These are phyloP conservation scores for Penicillium turbatum DNA, from an alignment of 495 filamentous ascomycete species.

Conservation along the genomic window DNA sequence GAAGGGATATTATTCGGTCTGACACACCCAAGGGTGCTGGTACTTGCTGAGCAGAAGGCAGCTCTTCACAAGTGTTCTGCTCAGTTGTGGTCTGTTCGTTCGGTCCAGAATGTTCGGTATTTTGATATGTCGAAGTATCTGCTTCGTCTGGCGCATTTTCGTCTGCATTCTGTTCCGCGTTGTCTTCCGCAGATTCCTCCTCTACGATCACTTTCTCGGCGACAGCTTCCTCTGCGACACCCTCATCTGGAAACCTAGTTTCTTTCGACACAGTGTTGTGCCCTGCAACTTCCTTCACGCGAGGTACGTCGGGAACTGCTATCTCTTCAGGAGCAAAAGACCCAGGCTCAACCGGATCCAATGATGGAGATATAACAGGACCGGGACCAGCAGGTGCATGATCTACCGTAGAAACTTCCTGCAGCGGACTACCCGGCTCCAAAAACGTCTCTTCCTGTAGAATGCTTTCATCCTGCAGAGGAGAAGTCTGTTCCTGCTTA, in stretches of 20 bases:
- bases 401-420: not conserved
- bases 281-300: not conserved
- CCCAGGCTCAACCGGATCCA: not conserved
- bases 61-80: slow-evolving; percentile 28
- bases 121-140: not conserved
- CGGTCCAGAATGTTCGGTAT: not conserved
- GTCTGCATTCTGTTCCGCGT: not conserved
- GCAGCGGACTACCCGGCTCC: not conserved
- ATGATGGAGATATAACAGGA: not conserved
- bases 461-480: slow-evolving; percentile 2
- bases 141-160: not conserved
- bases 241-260: slow-evolving; percentile 18
- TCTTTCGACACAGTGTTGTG: slow-evolving; percentile 13
- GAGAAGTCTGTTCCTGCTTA: slow-evolving; percentile 1
- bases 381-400: not conserved
- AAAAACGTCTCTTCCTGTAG: slow-evolving; percentile 6
- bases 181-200: not conserved
- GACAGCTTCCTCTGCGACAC: not conserved
- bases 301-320: not conserved
- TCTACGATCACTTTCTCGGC: not conserved
- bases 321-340: not conserved
- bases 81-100: slow-evolving; percentile 7
- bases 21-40: slow-evolving; percentile 23
- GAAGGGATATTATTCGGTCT: slow-evolving; percentile 37
- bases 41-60: slow-evolving; percentile 41